Percentiles rank a stretch among this genome's conserved stretches.
phyloP scores from a whole-genome alignment of 352 stramenopile species.

The Lagenidium giganteum region DNA sequence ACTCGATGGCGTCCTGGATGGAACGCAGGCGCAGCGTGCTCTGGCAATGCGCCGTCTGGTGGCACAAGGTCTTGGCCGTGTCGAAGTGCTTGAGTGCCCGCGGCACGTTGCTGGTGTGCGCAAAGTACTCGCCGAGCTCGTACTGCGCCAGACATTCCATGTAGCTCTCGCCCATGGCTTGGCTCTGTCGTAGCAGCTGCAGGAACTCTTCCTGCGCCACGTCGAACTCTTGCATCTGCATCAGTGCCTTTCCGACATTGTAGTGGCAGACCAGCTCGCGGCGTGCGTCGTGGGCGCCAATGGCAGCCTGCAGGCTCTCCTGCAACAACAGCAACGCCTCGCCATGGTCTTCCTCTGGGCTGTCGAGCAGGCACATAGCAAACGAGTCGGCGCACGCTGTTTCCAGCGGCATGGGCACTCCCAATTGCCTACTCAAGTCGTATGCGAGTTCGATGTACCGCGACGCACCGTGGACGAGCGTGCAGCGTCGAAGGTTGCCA shows the following conservation, averaged over 20 bases:
- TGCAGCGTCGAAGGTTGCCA: conserved; percentile 38
- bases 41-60: conserved; percentile 33
- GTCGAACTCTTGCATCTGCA: conserved; percentile 29
- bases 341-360: conserved; percentile 21
- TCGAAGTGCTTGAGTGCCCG: conserved; percentile 33
- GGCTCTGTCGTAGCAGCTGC: conserved; percentile 31
- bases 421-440: conserved; percentile 32
- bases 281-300: conserved; percentile 24
- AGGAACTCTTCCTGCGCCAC: conserved; percentile 33
- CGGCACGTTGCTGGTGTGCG: conserved; percentile 29
- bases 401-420: conserved; percentile 17
- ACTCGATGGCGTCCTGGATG: conserved; percentile 44
- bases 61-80: conserved; percentile 31
- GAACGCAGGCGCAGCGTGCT: conserved; percentile 31
- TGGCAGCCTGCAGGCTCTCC: conserved; percentile 31
- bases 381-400: conserved; percentile 41
- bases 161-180: conserved; percentile 22
- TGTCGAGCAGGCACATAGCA: conserved; percentile 26
- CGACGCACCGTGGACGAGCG: conserved; percentile 26
- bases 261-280: conserved; percentile 42
- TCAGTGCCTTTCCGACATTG: conserved; percentile 27
- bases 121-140: conserved; percentile 37
- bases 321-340: conserved; percentile 44
- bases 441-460: conserved; percentile 36
- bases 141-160: conserved; percentile 48